Percentiles rank a stretch among this genome's conserved stretches.
Evolutionary conservation across 2,329 filamentous ascomycete species (phyloP).

Genomic region (Paracoccidioides brasiliensis): DNA sequence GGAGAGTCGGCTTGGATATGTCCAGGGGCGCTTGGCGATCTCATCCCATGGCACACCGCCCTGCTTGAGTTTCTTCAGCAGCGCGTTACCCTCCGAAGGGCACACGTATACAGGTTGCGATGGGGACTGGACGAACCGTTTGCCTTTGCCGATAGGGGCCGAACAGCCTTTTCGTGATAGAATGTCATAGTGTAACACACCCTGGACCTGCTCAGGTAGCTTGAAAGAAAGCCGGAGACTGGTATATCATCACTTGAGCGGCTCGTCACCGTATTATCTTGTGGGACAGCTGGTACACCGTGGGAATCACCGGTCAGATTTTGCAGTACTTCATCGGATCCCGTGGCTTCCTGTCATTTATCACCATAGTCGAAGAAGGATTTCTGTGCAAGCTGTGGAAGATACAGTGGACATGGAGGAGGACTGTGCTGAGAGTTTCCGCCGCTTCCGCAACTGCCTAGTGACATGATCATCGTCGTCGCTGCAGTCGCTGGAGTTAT

Average conservation of each 20-base stretch:
- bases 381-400: neutral
- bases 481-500: neutral
- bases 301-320: neutral
- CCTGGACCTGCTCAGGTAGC: neutral
- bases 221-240: slow-evolving; percentile 2
- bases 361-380: neutral
- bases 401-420: neutral
- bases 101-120: neutral
- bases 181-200: slow-evolving; percentile 6
- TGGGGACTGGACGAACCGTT: neutral
- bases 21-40: slow-evolving; percentile 1
- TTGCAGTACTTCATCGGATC: neutral
- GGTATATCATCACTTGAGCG: too few species aligned
- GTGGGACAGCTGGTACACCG: neutral
- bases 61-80: slow-evolving; percentile 10
- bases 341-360: slow-evolving; percentile 1
- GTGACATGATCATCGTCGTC: slow-evolving; percentile 1
- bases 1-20: slow-evolving; percentile 3
- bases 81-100: slow-evolving; percentile 2
- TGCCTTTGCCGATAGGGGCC: neutral
- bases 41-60: slow-evolving; percentile 4
- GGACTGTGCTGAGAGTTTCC: neutral
- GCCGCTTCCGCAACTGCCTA: neutral
- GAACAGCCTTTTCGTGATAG: neutral
- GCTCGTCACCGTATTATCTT: neutral